phyloP scores from a whole-genome alignment of 1,284 basidiomycete species.

The Trametes versicolor region DNA sequence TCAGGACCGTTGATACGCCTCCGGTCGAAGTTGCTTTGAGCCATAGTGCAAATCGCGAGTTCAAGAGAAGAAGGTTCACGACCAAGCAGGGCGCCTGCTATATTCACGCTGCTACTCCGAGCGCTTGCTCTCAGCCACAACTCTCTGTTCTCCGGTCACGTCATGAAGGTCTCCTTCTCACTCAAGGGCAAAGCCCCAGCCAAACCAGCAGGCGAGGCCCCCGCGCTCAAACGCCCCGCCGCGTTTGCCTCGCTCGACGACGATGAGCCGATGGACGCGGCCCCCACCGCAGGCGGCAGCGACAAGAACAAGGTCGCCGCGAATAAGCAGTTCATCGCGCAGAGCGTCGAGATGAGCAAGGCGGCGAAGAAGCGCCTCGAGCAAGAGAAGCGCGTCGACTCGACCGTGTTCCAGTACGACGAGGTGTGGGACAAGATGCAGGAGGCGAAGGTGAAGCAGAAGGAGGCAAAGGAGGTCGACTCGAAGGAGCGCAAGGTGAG shows the following conservation, averaged over 20 bases:
- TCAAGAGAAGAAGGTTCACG: background rate
- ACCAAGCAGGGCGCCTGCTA: background rate
- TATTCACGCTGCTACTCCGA: slow-evolving; percentile 1
- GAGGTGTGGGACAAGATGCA: slow-evolving; percentile 98
- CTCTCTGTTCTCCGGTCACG: slow-evolving; percentile 5
- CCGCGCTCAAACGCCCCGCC: slow-evolving; percentile 67
- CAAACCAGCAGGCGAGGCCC: slow-evolving; percentile 56
- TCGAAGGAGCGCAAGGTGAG: slow-evolving; percentile 79
- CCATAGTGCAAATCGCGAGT: slow-evolving; percentile 32
- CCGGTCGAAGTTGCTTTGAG: slow-evolving; percentile 74
- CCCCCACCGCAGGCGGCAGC: slow-evolving; percentile 50
- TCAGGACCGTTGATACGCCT: slow-evolving; percentile 91
- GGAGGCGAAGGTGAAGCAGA: slow-evolving; percentile 78
- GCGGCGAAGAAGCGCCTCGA: slow-evolving; percentile 73
- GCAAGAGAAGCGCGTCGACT: slow-evolving; percentile 83
- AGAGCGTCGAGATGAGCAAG: slow-evolving; percentile 67
- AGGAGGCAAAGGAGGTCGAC: slow-evolving; percentile 79
- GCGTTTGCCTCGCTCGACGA: slow-evolving; percentile 71
- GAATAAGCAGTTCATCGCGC: slow-evolving; percentile 66
- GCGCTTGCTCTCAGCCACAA: slow-evolving; percentile 19
- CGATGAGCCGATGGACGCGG: slow-evolving; percentile 64
- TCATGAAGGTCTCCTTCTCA: slow-evolving; percentile 86
- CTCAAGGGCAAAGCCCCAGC: slow-evolving; percentile 57
- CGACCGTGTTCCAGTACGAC: slow-evolving; percentile 94
- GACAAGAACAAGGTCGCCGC: slow-evolving; percentile 49